Base-by-base conservation (phyloP, 2,329 filamentous ascomycete species). In the Lachnellula arida region DNA sequence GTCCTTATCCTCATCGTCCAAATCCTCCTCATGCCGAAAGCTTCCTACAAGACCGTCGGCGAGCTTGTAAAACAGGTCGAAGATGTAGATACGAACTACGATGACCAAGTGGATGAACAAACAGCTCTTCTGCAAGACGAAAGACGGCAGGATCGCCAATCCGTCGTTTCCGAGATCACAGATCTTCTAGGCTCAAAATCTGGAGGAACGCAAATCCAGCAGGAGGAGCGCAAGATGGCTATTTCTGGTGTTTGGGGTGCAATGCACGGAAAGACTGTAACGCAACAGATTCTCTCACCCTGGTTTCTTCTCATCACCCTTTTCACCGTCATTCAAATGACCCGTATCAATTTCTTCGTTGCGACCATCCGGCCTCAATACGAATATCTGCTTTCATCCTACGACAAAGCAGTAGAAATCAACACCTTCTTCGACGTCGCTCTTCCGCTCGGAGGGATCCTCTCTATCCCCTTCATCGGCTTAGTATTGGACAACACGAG, bases 341-440 rank as follows among this genome's bases (percentile, higher is more conserved):
- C 85, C 2, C 81, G 87, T 32, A 95, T 96, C 79, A 96, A 96
- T 74, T 96, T 91, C 75, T 95, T 96, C 69, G 89, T 96, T 52
- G 90, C 91, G 3, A 95, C 91, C 2, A 86, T 96, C 60, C 81
- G 88, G 2, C 79, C 86, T 1, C 91, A 97, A 71, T 96, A 96
- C 73, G 81, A 84, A 46, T 86, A 85, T 64, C 80, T 97, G 8
- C 81, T 96, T 15, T 77, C 77, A 46, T 83, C 83, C 11, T 75
- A 77, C 57, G 70, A 75, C 1, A 77, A 79, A 55, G 89, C 91
- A 0, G 78, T 84, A 8, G 74, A 80, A 54, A 79, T 96, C 68
- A 96, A 96, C 74, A 80, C 87, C 55, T 86, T 92, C 72, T 96
- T 97, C 73, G 91, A 96, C 67, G 73, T 89, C n/a, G 85, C 91